These are phyloP conservation scores for Citrus sp. DNA, from an alignment of 345 rosid genomes.

Conservation along the genomic window DNA sequence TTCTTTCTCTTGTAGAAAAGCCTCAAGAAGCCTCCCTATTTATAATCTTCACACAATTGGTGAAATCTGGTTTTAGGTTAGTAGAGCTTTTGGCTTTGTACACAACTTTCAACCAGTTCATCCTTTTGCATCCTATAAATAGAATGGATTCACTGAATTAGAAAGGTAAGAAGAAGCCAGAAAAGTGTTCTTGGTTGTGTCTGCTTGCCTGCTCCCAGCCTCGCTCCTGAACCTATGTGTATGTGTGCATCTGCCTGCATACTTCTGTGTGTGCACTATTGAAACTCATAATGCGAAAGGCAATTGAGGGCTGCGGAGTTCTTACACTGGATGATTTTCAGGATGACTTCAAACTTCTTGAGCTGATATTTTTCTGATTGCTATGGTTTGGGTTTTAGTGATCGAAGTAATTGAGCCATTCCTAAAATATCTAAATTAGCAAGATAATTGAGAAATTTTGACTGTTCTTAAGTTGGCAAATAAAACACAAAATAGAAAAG, in stretches of 20 bases:
- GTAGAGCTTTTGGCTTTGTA: not conserved
- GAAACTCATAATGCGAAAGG: not conserved
- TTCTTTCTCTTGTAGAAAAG: not conserved
- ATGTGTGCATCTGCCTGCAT: not conserved
- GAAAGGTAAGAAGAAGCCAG: not conserved
- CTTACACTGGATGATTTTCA: not conserved
- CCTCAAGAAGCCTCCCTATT: not conserved
- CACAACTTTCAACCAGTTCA: not conserved
- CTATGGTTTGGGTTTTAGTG: not conserved
- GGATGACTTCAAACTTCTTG: not conserved
- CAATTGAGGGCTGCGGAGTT: not conserved
- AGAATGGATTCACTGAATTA: not conserved
- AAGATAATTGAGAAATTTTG: not conserved
- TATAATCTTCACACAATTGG: not conserved
- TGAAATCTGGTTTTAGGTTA: not conserved
- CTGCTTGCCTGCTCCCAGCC: not conserved
- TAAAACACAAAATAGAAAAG: not conserved
- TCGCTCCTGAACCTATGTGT: not conserved
- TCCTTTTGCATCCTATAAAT: not conserved
- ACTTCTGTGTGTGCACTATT: not conserved
- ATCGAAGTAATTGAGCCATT: not conserved
- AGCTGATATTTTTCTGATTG: not conserved
- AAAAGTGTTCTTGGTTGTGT: not conserved
- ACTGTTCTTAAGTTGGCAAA: not conserved
- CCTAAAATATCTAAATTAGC: not conserved